A percentile compares a stretch with the other conserved stretches of the same genome.
phyloP scores from a whole-genome alignment of 192 early-diverging fungal genomes.

The Coemansia sp. region DNA sequence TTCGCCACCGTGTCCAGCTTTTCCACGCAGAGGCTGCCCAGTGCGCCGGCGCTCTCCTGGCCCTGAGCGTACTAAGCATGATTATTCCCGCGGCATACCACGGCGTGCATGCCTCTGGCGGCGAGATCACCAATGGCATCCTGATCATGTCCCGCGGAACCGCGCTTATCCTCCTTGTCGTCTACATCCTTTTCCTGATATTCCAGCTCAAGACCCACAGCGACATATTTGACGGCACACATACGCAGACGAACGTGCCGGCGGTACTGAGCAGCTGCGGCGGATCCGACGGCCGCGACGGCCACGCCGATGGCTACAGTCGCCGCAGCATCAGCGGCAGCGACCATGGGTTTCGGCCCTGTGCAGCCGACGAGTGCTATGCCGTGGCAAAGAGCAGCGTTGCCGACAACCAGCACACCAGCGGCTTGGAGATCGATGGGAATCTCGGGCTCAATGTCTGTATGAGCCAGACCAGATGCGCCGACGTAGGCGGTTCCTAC shows the following conservation, averaged over 20 bases:
- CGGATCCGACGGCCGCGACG: background rate
- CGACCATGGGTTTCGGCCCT: background rate
- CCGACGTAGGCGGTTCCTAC: background rate
- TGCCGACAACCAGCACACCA: background rate
- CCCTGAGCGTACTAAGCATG: constrained; percentile 62
- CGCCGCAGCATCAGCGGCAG: constrained; percentile 1
- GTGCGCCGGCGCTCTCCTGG: constrained; percentile 64
- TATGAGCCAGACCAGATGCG: background rate
- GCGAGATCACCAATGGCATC: constrained; percentile 55
- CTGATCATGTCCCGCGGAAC: constrained; percentile 64
- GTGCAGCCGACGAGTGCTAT: background rate
- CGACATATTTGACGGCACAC: constrained; percentile 47
- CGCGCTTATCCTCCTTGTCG: constrained; percentile 63
- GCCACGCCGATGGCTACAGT: background rate
- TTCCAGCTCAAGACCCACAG: constrained; percentile 89
- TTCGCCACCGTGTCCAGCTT: constrained; percentile 60
- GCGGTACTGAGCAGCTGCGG: constrained; percentile 1
- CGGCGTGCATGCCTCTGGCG: constrained; percentile 48
- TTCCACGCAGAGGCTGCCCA: constrained; percentile 72
- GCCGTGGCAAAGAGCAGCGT: background rate
- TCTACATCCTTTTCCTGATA: constrained; percentile 67
- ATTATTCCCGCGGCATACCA: constrained; percentile 70
- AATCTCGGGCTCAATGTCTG: constrained; percentile 6
- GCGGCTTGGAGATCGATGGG: background rate
- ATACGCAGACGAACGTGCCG: constrained; percentile 6